Percentiles rank a stretch among this genome's conserved stretches.
phyloP scores from a whole-genome alignment of 176 grass and related monocot genomes.

The Musa itinerans region DNA sequence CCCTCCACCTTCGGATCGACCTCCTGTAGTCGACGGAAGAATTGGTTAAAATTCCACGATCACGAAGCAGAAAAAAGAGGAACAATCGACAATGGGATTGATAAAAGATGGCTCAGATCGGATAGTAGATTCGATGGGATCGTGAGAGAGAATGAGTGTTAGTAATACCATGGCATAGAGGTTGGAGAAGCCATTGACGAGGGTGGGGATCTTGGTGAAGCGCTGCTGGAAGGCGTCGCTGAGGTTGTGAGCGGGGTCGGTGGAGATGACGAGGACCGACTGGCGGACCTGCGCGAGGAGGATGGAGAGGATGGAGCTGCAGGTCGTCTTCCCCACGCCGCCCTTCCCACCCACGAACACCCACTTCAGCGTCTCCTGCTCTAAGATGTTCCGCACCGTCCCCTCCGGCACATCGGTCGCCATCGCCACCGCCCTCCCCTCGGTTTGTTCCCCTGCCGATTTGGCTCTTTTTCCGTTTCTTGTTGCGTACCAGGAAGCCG shows the following conservation, averaged over 20 bases:
- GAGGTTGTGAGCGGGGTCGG: constrained; percentile 98
- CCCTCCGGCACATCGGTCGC: constrained; percentile 52
- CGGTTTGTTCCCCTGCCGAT: background rate
- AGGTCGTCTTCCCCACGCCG: constrained; percentile 97
- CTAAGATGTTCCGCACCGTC: constrained; percentile 74
- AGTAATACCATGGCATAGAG: constrained; percentile 83
- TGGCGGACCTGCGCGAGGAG: constrained; percentile 72
- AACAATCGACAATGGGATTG: background rate
- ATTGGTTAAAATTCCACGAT: background rate
- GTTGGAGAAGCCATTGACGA: constrained; percentile 89
- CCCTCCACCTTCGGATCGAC: constrained; percentile 95
- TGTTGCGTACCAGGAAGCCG: too few relatives aligned
- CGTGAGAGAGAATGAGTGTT: background rate
- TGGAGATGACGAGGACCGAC: constrained; percentile 97
- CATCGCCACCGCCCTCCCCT: constrained; percentile 9
- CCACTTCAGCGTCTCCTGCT: constrained; percentile 93
- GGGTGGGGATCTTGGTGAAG: constrained; percentile 99
- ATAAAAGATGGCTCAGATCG: background rate
- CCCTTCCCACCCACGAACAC: constrained; percentile 99
- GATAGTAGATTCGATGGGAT: background rate
- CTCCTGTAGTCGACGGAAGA: constrained; percentile 38
- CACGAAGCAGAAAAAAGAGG: background rate
- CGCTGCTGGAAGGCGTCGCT: constrained; percentile 99
- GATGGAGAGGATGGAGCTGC: constrained; percentile 91
- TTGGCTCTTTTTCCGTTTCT: background rate